These are phyloP conservation scores for Linnemannia elongata DNA, from an alignment of 192 early-diverging fungal species.

Conservation along the genomic window DNA sequence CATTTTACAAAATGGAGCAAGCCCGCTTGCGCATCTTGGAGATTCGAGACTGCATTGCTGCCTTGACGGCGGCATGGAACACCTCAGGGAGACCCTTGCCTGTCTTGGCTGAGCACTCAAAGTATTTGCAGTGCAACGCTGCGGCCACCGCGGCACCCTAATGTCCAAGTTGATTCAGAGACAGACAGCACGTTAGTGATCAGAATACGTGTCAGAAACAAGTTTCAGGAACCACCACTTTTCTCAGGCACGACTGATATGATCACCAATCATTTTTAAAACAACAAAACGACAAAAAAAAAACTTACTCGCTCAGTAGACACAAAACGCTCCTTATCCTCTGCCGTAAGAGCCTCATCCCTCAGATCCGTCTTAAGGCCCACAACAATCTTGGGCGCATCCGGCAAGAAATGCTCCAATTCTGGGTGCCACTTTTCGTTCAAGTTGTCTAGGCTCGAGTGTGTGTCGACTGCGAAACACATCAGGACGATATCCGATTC, in stretches of 20 bases:
- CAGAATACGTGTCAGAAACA: neutral
- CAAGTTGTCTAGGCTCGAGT: conserved; percentile 84
- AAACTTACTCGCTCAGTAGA: conserved; percentile 33
- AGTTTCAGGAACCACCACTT: neutral
- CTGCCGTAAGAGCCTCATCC: conserved; percentile 9
- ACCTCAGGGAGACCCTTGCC: conserved; percentile 61
- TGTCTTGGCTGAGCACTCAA: conserved; percentile 66
- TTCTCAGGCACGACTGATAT: neutral
- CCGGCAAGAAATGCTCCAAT: conserved; percentile 60
- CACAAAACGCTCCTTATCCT: conserved; percentile 34
- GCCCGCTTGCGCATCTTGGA: conserved; percentile 59
- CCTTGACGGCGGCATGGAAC: conserved; percentile 61
- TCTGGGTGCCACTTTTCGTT: conserved; percentile 74
- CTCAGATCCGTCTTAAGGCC: conserved; percentile 65
- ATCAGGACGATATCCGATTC: conserved; percentile 79
- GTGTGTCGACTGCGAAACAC: conserved; percentile 75
- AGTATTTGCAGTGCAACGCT: conserved; percentile 62
- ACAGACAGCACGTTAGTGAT: neutral
- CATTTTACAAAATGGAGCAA: conserved; percentile 54
- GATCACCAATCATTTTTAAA: neutral
- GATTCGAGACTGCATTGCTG: conserved; percentile 57
- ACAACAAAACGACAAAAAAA: neutral
- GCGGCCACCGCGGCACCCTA: conserved; percentile 62
- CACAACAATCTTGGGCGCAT: conserved; percentile 64
- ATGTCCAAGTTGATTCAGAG: neutral